phyloP scores from a whole-genome alignment of 2,329 filamentous ascomycete species.

The Ceratocystiopsis brevicomis region DNA sequence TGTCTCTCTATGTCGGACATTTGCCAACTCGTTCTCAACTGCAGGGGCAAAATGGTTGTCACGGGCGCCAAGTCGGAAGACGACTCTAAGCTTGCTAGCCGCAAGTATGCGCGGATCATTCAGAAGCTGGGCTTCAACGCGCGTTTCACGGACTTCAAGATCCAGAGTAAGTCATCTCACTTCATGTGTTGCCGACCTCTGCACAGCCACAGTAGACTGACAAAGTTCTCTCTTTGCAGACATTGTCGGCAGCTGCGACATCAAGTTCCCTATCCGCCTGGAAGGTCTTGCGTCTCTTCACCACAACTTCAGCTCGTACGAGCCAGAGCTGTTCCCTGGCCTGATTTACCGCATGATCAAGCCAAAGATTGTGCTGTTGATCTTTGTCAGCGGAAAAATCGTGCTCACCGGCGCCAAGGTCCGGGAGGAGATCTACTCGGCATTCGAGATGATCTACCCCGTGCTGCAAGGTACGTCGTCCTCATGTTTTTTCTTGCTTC shows the following conservation, averaged over 20 bases:
- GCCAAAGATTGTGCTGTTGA: conserved; percentile 96
- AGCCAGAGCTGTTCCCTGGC: conserved; percentile 95
- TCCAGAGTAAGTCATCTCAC: conserved; percentile 41
- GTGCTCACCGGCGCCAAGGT: conserved; percentile 96
- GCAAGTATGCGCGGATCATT: conserved; percentile 98
- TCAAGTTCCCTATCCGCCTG: conserved; percentile 96
- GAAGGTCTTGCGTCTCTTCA: conserved; percentile 95
- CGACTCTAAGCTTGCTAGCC: conserved; percentile 86
- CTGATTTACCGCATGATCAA: conserved; percentile 99
- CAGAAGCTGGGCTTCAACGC: conserved; percentile 99
- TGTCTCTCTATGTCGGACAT: neutral
- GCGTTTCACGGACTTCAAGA: conserved; percentile 99
- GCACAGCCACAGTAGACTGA: neutral
- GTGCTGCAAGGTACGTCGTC: conserved; percentile 57
- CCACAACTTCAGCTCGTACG: conserved; percentile 98
- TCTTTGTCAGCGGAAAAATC: conserved; percentile 97
- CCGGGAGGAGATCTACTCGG: conserved; percentile 92
- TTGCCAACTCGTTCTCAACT: conserved; percentile 1
- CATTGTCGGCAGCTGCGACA: conserved; percentile 95
- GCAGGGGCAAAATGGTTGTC: conserved; percentile 95
- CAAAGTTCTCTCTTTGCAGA: conserved; percentile 19
- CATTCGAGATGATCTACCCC: conserved; percentile 94
- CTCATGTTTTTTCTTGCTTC: neutral
- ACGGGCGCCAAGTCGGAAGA: conserved; percentile 97
- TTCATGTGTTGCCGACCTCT: neutral